Conservation (phyloP, 768 basidiomycete species). For the Tubosaeta sp. region DNA sequence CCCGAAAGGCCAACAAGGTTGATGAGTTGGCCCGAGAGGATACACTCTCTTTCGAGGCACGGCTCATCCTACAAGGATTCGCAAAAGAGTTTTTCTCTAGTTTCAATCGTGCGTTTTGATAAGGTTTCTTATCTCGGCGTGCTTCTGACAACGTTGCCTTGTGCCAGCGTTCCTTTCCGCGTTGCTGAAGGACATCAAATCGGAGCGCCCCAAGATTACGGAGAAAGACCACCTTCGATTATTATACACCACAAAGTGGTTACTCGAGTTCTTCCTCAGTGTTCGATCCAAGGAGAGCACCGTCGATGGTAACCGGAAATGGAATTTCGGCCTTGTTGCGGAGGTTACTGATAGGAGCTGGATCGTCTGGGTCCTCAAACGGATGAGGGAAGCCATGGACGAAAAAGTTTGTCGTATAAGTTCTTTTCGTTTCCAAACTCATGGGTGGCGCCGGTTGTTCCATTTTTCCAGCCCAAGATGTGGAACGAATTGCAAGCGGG, state of each 20-base stretch:
- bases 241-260: slow-evolving; percentile 85
- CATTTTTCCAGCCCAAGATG: slow-evolving; percentile 65
- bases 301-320: slow-evolving; percentile 32
- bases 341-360: slow-evolving; percentile 84
- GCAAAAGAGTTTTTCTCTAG: slow-evolving; percentile 74
- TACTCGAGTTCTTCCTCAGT: slow-evolving; percentile 83
- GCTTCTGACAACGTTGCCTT: slow-evolving; percentile 15
- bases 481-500: slow-evolving; percentile 96
- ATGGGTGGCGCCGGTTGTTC: slow-evolving; percentile 7
- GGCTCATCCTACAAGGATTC: slow-evolving; percentile 59
- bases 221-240: slow-evolving; percentile 92
- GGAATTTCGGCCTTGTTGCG: slow-evolving; percentile 71
- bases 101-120: slow-evolving; percentile 73
- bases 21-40: slow-evolving; percentile 70
- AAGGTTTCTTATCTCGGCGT: slow-evolving; percentile 6
- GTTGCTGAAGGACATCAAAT: slow-evolving; percentile 88
- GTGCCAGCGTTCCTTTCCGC: slow-evolving; percentile 77
- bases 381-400: slow-evolving; percentile 87
- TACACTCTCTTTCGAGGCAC: slow-evolving; percentile 62
- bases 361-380: slow-evolving; percentile 85
- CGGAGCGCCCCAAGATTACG: slow-evolving; percentile 87
- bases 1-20: slow-evolving; percentile 54
- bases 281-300: slow-evolving; percentile 38
- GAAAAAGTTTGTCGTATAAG: slow-evolving; percentile 63
- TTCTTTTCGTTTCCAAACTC: slow-evolving; percentile 3